Conservation (phyloP, 345 rosid genomes). For the Acer negundo region DNA sequence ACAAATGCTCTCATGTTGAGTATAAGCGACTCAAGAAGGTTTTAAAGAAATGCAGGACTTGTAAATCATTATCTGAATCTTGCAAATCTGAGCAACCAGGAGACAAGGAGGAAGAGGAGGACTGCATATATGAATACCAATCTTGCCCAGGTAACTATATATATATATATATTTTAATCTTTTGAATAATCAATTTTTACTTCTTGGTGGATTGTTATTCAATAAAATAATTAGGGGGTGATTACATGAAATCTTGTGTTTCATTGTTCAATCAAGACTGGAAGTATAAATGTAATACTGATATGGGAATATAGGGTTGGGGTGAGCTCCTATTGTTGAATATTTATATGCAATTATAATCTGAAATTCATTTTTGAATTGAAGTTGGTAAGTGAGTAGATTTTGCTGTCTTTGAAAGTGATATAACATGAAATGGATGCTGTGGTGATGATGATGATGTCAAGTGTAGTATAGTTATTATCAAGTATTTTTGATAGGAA, state of each 20-base stretch:
- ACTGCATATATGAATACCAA: conserved; percentile 16
- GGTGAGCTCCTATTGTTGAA: not conserved
- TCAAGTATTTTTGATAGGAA: not conserved
- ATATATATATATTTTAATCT: too few relatives aligned
- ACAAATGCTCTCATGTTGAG: conserved; percentile 73
- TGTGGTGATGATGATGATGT: not conserved
- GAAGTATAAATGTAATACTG: not conserved
- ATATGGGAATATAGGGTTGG: not conserved
- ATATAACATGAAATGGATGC: not conserved
- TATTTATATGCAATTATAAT: not conserved
- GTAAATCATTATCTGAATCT: conserved; percentile 35
- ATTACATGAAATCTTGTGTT: not conserved
- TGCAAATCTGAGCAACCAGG: conserved; percentile 24
- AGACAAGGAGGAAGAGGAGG: conserved; percentile 17
- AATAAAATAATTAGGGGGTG: not conserved
- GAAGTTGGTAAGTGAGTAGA: not conserved
- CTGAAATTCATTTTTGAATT: not conserved
- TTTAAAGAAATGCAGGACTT: conserved; percentile 65
- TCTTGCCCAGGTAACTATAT: conserved; percentile 59
- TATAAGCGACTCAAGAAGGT: conserved; percentile 88
- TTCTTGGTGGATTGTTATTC: not conserved
- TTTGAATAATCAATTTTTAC: not conserved
- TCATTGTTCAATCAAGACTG: not conserved
- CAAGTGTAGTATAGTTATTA: not conserved
- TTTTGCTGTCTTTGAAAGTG: not conserved